phyloP scores from a whole-genome alignment of 2,329 filamentous ascomycete species.

The Colletotrichum echinochloae region DNA sequence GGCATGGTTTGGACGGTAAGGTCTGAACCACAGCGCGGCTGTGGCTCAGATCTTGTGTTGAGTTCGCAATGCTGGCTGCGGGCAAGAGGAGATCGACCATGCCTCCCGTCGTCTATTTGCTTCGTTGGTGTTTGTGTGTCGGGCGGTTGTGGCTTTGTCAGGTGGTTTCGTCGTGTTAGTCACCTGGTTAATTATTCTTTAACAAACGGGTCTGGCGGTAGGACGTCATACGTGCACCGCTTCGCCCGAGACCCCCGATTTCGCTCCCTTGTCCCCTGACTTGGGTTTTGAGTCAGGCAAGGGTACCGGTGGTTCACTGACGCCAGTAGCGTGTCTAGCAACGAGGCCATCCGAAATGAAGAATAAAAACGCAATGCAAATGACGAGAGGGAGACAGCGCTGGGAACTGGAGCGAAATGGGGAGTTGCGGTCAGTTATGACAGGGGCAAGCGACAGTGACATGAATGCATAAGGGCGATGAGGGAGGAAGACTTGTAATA shows the following conservation, averaged over 20 bases:
- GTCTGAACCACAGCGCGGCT: conserved; percentile 52
- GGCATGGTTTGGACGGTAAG: conserved; percentile 59
- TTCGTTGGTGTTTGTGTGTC: neutral
- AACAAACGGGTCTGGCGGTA: conserved; percentile 22
- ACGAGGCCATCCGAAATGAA: conserved; percentile 18
- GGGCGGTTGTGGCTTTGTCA: conserved; percentile 24
- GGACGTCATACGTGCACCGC: conserved; percentile 35
- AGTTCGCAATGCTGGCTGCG: conserved; percentile 36
- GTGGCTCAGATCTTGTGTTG: conserved; percentile 41
- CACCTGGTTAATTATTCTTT: conserved; percentile 38
- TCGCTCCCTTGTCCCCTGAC: conserved; percentile 33
- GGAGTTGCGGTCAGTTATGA: conserved; percentile 34
- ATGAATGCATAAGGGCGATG: neutral
- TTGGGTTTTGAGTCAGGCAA: conserved; percentile 34
- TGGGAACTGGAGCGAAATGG: conserved; percentile 16
- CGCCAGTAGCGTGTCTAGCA: conserved; percentile 23
- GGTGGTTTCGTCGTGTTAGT: conserved; percentile 39
- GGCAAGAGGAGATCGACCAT: conserved; percentile 23
- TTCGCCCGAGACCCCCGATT: conserved; percentile 23
- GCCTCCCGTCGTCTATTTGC: conserved; percentile 17
- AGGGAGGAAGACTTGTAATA: neutral
- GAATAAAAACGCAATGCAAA: neutral
- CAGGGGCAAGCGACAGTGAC: conserved; percentile 14
- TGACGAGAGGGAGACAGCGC: neutral
- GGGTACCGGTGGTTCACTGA: conserved; percentile 23